Evolutionary conservation across 225 moss, liverwort and hornwort species (phyloP), one percentile per base, ranked within the genome.

Genomic region (Bryoerythrophyllum caledonicum): DNA sequence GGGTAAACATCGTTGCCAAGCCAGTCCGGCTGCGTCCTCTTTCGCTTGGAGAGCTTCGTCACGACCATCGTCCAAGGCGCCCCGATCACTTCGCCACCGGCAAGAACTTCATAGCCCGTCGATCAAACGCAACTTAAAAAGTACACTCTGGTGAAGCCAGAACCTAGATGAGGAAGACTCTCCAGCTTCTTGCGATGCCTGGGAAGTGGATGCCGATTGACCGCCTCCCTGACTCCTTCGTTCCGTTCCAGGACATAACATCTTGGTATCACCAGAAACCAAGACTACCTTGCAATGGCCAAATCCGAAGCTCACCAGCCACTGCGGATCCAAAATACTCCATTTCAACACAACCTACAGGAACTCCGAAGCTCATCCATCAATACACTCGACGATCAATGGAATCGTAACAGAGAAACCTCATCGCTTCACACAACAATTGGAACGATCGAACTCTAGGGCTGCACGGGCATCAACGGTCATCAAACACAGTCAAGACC

Each of bases 41-140:
- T 88, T 35, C 78, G 82, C 52, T 76, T 70, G 21, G 80, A 56
- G 37, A 56, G 19, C 76, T 82, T 83, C 46, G 76, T 78, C 72
- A 70, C 56, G 69, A 85, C 85, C 88, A 88, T 88, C 46, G 82
- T 85, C 81, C 59, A 68, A 38, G 27, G 14, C 58, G 58, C 52
- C 34, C 58, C 63, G 44, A 68, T 68, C 59, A 85, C 75, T 78
- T 27, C 41, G 85, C 81, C 85, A 75, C 63, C 57, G 78, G 81
- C 78, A 64, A 68, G n/a, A 75, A 44, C 78, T 71, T 72, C 81
- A 81, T 81, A 28, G 35, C 67, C 58, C 63, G 63, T 13, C 54
- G 73, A 11, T 68, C 21, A 32, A 46, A 63, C 41, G 67, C 20
- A 48, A 67, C 21, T 75, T 43, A 49, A 59, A 74, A 24, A 32